Conservation (phyloP, 2,329 filamentous ascomycete genomes). For the Colletotrichum acutatum region DNA sequence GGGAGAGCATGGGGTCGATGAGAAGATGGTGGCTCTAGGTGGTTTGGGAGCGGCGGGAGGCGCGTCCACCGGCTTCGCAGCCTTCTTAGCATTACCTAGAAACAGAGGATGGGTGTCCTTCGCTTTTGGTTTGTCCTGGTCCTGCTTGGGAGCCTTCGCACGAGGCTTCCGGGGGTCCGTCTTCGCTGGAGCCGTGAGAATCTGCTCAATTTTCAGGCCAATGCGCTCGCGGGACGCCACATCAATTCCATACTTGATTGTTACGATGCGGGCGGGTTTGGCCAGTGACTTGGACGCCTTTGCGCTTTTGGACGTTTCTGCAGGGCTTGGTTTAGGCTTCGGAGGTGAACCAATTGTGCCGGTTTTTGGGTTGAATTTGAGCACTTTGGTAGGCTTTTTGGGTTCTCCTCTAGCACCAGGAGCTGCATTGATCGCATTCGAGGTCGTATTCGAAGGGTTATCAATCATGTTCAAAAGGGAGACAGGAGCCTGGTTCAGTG, state of each 20-base stretch:
- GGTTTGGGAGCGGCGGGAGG: constrained; percentile 32
- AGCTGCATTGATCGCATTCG: background rate
- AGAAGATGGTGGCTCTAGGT: constrained; percentile 56
- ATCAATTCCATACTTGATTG: constrained; percentile 43
- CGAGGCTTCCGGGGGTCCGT: constrained; percentile 42
- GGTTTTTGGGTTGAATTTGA: constrained; percentile 68
- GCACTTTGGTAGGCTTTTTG: constrained; percentile 49
- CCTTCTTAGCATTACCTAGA: constrained; percentile 36
- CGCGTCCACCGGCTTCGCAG: constrained; percentile 38
- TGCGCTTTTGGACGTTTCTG: constrained; percentile 28
- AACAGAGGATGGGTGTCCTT: constrained; percentile 57
- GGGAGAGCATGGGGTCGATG: constrained; percentile 65
- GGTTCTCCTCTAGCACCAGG: background rate
- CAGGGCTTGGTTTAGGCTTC: constrained; percentile 56
- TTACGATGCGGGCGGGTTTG: constrained; percentile 23
- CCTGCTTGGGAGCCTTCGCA: constrained; percentile 38
- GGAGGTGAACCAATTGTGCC: constrained; percentile 73
- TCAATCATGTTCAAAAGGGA: background rate
- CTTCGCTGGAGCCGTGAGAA: constrained; percentile 56
- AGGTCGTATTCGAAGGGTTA: background rate
- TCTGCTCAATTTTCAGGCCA: constrained; percentile 71
- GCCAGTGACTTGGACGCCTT: constrained; percentile 15
- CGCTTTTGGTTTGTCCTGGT: constrained; percentile 40
- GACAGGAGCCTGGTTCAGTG: background rate
- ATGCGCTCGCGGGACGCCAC: constrained; percentile 56